Evolutionary conservation across 306 rosid genomes (phyloP), one percentile per base, ranked within the genome.

Genomic region (Urtica urens): DNA sequence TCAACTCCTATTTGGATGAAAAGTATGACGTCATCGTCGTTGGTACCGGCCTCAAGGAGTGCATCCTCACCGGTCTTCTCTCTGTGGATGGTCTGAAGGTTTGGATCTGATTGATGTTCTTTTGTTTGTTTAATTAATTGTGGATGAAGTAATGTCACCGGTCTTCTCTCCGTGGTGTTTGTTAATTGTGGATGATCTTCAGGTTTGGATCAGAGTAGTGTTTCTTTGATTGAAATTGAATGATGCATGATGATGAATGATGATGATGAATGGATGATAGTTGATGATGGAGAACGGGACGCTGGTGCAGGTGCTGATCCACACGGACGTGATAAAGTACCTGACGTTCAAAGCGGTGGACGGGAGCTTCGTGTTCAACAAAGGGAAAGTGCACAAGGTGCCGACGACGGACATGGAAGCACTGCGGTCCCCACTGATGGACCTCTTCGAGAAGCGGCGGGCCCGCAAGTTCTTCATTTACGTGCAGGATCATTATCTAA

Each of bases 231-330:
- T n/a, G n/a, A n/a, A n/a, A n/a, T n/a, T n/a, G n/a, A n/a, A n/a
- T n/a, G n/a, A n/a, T n/a, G n/a, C n/a, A n/a, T n/a, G n/a, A n/a
- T n/a, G n/a, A n/a, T n/a, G n/a, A n/a, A n/a, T n/a, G n/a, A 35
- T 78, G 93, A 78, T 78, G 75, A 81, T 75, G 82, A 81, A n/a
- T n/a, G n/a, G n/a, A n/a, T n/a, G n/a, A n/a, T 40, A 81, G 93
- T 81, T 78, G 75, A 81, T 75, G 82, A 81, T 81, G 93, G 93
- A 82, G 47, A 81, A 81, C 62, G 93, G 83, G 26, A 73, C 62
- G 35, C 62, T 81, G 68, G 93, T 81, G 78, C 93, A 26, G 74
- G 75, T 64, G n/a, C n/a, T n/a, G n/a, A n/a, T n/a, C n/a, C n/a
- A n/a, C n/a, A n/a, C n/a, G n/a, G n/a, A n/a, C n/a, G 93, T 81